Evolutionary conservation across 352 stramenopile genomes (phyloP), one percentile per base, ranked within the genome.

Genomic region (Elongisporangium anandrum): DNA sequence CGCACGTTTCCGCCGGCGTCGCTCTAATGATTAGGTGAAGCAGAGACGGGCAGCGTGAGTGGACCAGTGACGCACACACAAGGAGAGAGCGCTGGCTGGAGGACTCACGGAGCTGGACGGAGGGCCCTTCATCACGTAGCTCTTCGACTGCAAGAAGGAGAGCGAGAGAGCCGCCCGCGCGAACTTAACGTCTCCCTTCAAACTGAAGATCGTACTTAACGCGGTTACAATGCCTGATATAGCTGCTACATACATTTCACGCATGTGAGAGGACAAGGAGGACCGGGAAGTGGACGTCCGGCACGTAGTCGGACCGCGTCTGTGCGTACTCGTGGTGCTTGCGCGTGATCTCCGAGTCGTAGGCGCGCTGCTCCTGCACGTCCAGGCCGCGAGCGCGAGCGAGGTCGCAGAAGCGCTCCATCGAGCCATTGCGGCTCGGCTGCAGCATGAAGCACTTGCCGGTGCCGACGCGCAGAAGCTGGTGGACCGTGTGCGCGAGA

Each of bases 391-490:
- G 58, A 5, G 68, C 57, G 54, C 73, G 51, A 0, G 85, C 83
- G 21, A 91, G 54, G 23, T 50, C 58, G 52, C 66, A 73, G 58
- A 95, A 95, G 10, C 85, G 77, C 59, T 91, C 80, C 79, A 95
- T 87, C 24, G 85, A 92, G 2, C 77, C 77, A 22, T 75, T 79
- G 34, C 85, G 81, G 50, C 72, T 87, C 16, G 85, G 85, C 63
- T 95, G 85, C 38, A 95, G 56, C 19, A 95, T 69, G n/a, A 86
- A 72, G 54, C 81, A 92, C 13, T 65, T 67, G 6, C 83, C 83
- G 0, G 69, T 81, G 3, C 19, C 17, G 0, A 61, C 74, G 7
- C 64, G 60, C 38, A 93, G 50, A 7, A 95, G 66, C 54, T 63
- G 60, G n/a, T 79, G 69, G 67, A 95, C 81, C 0, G 79, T 91